Base-by-base conservation (phyloP, 1,284 basidiomycete species). In the Cutaneotrichosporon dermatis region DNA sequence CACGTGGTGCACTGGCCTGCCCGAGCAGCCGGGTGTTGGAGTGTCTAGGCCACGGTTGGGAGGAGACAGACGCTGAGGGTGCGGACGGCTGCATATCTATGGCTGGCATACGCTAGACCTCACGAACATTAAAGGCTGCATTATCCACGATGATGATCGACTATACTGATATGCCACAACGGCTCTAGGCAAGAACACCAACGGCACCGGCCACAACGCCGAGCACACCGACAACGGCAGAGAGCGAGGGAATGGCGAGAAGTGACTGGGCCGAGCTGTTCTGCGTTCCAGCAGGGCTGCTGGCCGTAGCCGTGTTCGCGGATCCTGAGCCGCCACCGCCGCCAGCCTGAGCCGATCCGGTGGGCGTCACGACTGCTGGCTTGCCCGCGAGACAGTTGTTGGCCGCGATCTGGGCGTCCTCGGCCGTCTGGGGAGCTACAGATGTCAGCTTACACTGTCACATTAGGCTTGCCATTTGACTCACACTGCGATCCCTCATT, bases 401-500 rank as follows among this genome's bases (percentile, higher is more conserved):
- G 4, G 62, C 62, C 33, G 54, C 51, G 1, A 37, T 42, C 25
- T 51, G 50, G 16, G 62, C 51, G 25, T 48, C 56, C 36, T 43
- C 40, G 36, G 57, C 42, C 12, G 41, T 54, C 34, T 36, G 42
- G 37, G 54, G 53, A 35, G 36, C 51, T 43, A 8, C 39, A 25
- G 34, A 9, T 3, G 45, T 42, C 50, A 56, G 44, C 8, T 50
- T 12, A 10, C 16, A 25, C 25, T 25, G 25, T 25, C 25, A 25
- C 25, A 25, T 10, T 25, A 11, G 25, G 16, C 43, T 7, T 44
- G 11, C 25, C 6, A 37, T 11, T 35, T 15, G 5, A 55, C 55
- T 51, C 33, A 36, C 42, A 45, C 68, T 70, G 59, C 69, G 69
- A 39, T 16, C 59, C 65, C 15, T 57, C 33, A 44, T 88, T 88